Conservation (phyloP, 768 basidiomycete genomes). For the Leccinellum albellum region DNA sequence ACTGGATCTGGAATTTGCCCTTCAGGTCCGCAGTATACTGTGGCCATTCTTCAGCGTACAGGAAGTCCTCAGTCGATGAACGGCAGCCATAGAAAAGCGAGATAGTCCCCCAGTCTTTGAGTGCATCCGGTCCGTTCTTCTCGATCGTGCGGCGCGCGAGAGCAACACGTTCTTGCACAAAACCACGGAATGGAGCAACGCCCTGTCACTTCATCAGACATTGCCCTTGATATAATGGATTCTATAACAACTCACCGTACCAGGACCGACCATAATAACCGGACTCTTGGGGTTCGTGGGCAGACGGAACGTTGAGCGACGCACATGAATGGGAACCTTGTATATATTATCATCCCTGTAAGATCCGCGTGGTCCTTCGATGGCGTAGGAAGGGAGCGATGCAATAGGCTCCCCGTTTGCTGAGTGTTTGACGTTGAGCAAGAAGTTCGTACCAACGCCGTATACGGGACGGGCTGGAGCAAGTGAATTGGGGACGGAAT, state of each 20-base stretch:
- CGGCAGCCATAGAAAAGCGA: slow-evolving; percentile 97
- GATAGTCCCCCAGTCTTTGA: slow-evolving; percentile 94
- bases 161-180: slow-evolving; percentile 96
- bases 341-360: slow-evolving; percentile 70
- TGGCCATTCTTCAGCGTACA: slow-evolving; percentile 96
- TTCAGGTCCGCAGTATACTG: slow-evolving; percentile 79
- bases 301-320: slow-evolving; percentile 93
- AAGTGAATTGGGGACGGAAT: slow-evolving; percentile 54
- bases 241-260: slow-evolving; percentile 65
- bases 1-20: slow-evolving; percentile 87
- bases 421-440: slow-evolving; percentile 86
- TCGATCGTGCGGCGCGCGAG: slow-evolving; percentile 91
- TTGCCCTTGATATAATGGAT: not conserved
- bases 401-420: slow-evolving; percentile 55
- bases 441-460: slow-evolving; percentile 93
- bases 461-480: slow-evolving; percentile 67
- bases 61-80: slow-evolving; percentile 80
- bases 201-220: slow-evolving; percentile 51
- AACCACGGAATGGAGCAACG: slow-evolving; percentile 99
- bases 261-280: slow-evolving; percentile 98
- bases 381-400: slow-evolving; percentile 67
- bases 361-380: slow-evolving; percentile 86
- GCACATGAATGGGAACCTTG: slow-evolving; percentile 90
- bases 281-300: slow-evolving; percentile 98
- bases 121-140: slow-evolving; percentile 91